Base-by-base conservation (phyloP, 768 basidiomycete genomes). In the Rossbeevera mucosa region DNA sequence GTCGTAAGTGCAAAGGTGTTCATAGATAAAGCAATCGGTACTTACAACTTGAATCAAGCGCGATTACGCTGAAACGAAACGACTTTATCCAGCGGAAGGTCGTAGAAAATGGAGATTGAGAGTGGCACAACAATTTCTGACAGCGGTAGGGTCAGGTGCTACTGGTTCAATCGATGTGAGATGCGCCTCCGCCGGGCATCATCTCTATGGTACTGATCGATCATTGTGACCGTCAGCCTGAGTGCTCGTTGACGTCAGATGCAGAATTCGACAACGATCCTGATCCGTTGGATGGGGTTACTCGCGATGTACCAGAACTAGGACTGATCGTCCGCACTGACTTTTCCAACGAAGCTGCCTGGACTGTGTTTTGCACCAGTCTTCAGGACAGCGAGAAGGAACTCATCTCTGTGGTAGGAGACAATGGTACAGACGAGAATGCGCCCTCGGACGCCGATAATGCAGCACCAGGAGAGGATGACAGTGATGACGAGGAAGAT, bases 271-370 rank as follows among this genome's bases (percentile, higher is more conserved):
- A 57, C 36, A 60, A 53, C 7, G 85, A 85, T 60, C 63, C 65
- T 8, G 86, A 88, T 65, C 79, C 79, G 2, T 62, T 79, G 53
- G 85, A 88, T 64, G 63, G 61, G 11, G 55, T 72, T 46, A 57
- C 78, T 28, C 64, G 71, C 20, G 74, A 80, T 21, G 75, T 70
- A 7, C 74, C 74, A 1, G 79, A 80, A 51, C 59, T 81, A 38
- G 86, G 86, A 13, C 59, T 90, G 53, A 63, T 91, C 43, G 63
- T 91, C n/a, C 82, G 89, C 33, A 85, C 88, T 9, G 86, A 91
- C 60, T 90, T 77, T 64, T 75, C 81, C 8, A 69, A 86, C 62
- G 85, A 89, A 29, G 70, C 72, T 7, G 80, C 87, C 1, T 91
- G 88, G 88, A 61, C 70, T 12, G 55, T 65, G 0, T 88, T 90